Conservation (phyloP, 495 filamentous ascomycete species). For the Chaetomium tenue region DNA sequence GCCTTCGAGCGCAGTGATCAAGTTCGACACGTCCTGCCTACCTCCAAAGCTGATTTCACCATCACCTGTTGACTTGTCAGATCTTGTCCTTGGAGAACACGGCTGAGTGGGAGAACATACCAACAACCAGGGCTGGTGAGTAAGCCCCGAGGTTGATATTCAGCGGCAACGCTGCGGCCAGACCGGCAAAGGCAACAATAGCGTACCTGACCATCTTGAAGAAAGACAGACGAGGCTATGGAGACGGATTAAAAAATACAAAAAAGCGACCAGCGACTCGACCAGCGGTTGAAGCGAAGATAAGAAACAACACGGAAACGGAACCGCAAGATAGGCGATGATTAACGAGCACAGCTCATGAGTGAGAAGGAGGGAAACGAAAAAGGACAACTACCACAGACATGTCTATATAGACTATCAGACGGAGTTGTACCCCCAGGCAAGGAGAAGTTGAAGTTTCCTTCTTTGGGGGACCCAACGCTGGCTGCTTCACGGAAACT, state of each 20-base stretch:
- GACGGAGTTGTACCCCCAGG: not conserved
- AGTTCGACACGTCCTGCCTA: slow-evolving; percentile 50
- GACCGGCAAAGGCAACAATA: slow-evolving; percentile 42
- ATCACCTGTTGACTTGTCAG: slow-evolving; percentile 54
- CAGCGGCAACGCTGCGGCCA: slow-evolving; percentile 52
- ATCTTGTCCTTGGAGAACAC: not conserved
- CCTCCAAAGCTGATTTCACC: slow-evolving; percentile 61
- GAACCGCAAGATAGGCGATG: slow-evolving; percentile 33
- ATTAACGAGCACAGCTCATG: slow-evolving; percentile 42
- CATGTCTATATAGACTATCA: slow-evolving; percentile 36
- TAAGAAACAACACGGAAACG: slow-evolving; percentile 24
- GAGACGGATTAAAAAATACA: slow-evolving; percentile 24
- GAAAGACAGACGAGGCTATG: not conserved
- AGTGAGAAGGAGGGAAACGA: slow-evolving; percentile 26
- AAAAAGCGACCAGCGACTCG: slow-evolving; percentile 39
- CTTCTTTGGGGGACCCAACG: not conserved
- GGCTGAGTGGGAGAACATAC: slow-evolving; percentile 19
- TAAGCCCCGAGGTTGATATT: slow-evolving; percentile 63
- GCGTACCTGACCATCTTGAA: slow-evolving; percentile 46
- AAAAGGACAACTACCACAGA: slow-evolving; percentile 18
- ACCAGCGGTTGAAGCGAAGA: slow-evolving; percentile 38
- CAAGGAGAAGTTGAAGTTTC: not conserved
- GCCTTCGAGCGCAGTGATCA: slow-evolving; percentile 51
- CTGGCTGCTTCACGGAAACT: slow-evolving; percentile 18
- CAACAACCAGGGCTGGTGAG: slow-evolving; percentile 53